Evolutionary conservation across 805 yeast genomes (phyloP).

Genomic region (Candida oleophila): DNA sequence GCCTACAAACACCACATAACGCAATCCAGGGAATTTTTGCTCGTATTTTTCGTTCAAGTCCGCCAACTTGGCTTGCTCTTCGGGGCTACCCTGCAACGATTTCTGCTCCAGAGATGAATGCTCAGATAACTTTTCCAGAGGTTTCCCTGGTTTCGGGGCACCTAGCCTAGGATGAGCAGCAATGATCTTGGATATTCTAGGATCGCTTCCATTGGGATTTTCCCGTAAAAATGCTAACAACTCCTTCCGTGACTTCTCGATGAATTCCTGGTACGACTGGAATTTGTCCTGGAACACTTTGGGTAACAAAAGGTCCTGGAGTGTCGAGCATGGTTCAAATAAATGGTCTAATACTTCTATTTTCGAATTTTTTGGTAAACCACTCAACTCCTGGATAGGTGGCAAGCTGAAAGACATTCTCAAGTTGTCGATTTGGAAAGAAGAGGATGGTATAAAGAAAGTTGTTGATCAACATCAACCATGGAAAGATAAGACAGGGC

Average conservation of each 20-base stretch:
- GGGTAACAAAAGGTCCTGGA: conserved; percentile 34
- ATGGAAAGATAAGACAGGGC: conserved; percentile 2
- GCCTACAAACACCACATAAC: conserved; percentile 87
- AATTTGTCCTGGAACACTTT: conserved; percentile 15
- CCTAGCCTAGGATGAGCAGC: conserved; percentile 92
- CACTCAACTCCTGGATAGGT: conserved; percentile 17
- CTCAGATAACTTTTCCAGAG: conserved; percentile 45
- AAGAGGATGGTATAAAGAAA: background rate
- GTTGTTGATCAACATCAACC: background rate
- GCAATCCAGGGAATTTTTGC: conserved; percentile 57
- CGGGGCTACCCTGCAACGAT: conserved; percentile 50
- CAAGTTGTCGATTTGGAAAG: background rate
- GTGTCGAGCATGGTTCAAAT: conserved; percentile 63
- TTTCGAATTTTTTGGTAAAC: conserved; percentile 24
- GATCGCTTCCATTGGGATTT: conserved; percentile 14
- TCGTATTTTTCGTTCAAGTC: conserved; percentile 65
- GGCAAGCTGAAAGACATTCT: conserved; percentile 25
- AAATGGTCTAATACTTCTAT: conserved; percentile 48
- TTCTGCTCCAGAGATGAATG: conserved; percentile 75
- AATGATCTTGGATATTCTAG: conserved; percentile 53
- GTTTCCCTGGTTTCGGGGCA: conserved; percentile 38
- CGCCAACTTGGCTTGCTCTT: conserved; percentile 46
- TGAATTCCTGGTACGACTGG: conserved; percentile 28
- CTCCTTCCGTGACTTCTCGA: conserved; percentile 42
- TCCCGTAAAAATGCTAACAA: conserved; percentile 33